phyloP scores from a whole-genome alignment of 169 alveolate species.

The Cryptosporidium tyzzeri region DNA sequence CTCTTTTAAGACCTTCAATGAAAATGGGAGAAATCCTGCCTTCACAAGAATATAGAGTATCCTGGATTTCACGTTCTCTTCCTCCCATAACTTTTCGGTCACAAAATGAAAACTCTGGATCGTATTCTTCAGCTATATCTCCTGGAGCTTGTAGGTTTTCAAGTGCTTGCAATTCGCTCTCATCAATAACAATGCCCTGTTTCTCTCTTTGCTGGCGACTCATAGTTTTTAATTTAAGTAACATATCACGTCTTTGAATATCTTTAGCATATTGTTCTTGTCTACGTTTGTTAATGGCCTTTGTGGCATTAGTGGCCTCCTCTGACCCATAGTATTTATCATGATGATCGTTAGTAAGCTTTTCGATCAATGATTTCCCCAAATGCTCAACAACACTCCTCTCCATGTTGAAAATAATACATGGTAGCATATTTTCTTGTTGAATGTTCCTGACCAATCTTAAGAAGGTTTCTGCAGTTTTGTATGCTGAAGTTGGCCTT shows the following conservation, averaged over 20 bases:
- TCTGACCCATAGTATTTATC: constrained; percentile 89
- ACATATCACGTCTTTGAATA: constrained; percentile 85
- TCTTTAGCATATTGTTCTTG: constrained; percentile 84
- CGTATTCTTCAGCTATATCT: constrained; percentile 89
- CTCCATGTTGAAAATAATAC: constrained; percentile 89
- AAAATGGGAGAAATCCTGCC: constrained; percentile 75
- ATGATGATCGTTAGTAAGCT: constrained; percentile 85
- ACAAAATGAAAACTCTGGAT: constrained; percentile 87
- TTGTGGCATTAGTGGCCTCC: constrained; percentile 85
- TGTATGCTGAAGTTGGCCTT: constrained; percentile 48
- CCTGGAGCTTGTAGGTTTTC: constrained; percentile 84
- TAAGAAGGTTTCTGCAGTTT: constrained; percentile 78
- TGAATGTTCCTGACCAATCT: constrained; percentile 85
- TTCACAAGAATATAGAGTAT: constrained; percentile 63
- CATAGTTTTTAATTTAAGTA: constrained; percentile 83
- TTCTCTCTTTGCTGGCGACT: constrained; percentile 88
- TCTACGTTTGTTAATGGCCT: constrained; percentile 84
- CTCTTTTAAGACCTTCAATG: constrained; percentile 88
- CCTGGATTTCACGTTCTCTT: constrained; percentile 77
- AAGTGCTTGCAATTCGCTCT: constrained; percentile 81
- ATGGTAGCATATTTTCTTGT: constrained; percentile 85
- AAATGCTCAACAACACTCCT: constrained; percentile 86
- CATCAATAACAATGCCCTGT: constrained; percentile 85
- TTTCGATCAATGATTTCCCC: constrained; percentile 80
- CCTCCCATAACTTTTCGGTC: constrained; percentile 81